phyloP scores from a whole-genome alignment of 2,329 filamentous ascomycete genomes.

The Mariannaea sp. region DNA sequence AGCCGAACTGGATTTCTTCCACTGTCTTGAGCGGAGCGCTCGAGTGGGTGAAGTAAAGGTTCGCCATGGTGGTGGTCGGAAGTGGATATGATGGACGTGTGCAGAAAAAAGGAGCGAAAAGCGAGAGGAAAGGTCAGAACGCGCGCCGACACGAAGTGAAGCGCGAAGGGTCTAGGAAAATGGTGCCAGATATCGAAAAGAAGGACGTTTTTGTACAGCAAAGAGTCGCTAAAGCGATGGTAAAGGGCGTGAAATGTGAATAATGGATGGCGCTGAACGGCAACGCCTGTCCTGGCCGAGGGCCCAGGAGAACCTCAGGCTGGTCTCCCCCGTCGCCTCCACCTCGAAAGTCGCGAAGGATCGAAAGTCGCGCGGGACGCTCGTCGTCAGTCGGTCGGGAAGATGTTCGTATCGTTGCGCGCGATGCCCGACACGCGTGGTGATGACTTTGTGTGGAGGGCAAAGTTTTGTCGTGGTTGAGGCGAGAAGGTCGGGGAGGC shows the following conservation, averaged over 20 bases:
- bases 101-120: constrained; percentile 34
- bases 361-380: constrained; percentile 45
- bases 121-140: constrained; percentile 31
- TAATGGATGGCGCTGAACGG: constrained; percentile 49
- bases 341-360: constrained; percentile 45
- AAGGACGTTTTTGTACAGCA: constrained; percentile 32
- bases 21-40: constrained; percentile 96
- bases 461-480: constrained; percentile 53
- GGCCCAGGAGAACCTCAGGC: constrained; percentile 54
- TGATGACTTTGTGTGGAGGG: constrained; percentile 48
- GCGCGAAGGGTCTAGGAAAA: constrained; percentile 36
- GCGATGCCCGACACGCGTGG: constrained; percentile 59
- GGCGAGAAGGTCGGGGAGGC: constrained; percentile 46
- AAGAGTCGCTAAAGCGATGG: constrained; percentile 41
- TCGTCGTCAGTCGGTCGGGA: constrained; percentile 39
- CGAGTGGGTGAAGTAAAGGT: constrained; percentile 87
- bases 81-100: constrained; percentile 32
- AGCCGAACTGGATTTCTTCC: constrained; percentile 98
- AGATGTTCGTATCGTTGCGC: constrained; percentile 42
- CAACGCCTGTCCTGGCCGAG: constrained; percentile 51
- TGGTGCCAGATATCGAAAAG: constrained; percentile 27
- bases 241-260: constrained; percentile 39
- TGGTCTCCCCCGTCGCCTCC: constrained; percentile 53
- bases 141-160: constrained; percentile 32
- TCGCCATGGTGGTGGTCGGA: constrained; percentile 75